phyloP scores from a whole-genome alignment of 2,329 filamentous ascomycete genomes.

The Samsoniella hepiali region DNA sequence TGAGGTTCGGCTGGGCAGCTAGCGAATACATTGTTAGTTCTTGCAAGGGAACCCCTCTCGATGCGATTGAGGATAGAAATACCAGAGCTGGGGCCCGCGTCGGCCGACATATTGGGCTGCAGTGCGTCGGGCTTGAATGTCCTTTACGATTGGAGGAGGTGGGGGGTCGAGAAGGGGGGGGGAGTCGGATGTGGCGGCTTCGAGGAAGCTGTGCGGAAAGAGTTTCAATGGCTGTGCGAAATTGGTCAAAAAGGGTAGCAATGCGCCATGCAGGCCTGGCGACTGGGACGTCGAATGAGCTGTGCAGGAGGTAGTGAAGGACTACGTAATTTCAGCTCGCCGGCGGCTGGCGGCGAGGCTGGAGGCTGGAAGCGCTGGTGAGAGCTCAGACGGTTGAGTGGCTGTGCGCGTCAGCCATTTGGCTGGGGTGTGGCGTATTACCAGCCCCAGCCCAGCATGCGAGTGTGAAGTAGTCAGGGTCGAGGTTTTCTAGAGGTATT shows the following conservation, averaged over 20 bases:
- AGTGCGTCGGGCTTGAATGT: background rate
- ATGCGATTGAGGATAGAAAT: background rate
- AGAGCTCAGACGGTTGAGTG: slow-evolving; percentile 4
- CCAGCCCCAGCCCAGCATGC: background rate
- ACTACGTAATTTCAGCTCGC: slow-evolving; percentile 7
- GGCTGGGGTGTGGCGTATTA: background rate
- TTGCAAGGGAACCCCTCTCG: background rate
- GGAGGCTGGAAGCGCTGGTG: background rate
- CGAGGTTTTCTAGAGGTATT: too few relatives aligned
- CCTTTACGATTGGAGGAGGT: slow-evolving; percentile 1
- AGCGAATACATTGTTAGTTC: background rate
- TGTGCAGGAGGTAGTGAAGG: background rate
- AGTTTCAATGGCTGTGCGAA: background rate
- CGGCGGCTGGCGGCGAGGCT: slow-evolving; percentile 7
- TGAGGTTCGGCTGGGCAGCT: slow-evolving; percentile 65
- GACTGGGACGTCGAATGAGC: background rate
- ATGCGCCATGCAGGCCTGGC: slow-evolving; percentile 16
- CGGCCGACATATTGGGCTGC: slow-evolving; percentile 18
- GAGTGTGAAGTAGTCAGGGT: too few relatives aligned
- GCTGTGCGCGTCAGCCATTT: background rate
- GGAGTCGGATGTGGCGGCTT: slow-evolving; percentile 3
- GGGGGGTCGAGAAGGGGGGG: slow-evolving; percentile 2
- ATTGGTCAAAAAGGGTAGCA: background rate
- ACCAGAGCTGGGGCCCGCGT: slow-evolving; percentile 18
- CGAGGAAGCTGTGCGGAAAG: background rate